A percentile compares a stretch with the other conserved stretches of the same genome.
These are phyloP conservation scores for Hanseniaspora clermontiae DNA, from an alignment of 805 yeast species.

Conservation along the genomic window DNA sequence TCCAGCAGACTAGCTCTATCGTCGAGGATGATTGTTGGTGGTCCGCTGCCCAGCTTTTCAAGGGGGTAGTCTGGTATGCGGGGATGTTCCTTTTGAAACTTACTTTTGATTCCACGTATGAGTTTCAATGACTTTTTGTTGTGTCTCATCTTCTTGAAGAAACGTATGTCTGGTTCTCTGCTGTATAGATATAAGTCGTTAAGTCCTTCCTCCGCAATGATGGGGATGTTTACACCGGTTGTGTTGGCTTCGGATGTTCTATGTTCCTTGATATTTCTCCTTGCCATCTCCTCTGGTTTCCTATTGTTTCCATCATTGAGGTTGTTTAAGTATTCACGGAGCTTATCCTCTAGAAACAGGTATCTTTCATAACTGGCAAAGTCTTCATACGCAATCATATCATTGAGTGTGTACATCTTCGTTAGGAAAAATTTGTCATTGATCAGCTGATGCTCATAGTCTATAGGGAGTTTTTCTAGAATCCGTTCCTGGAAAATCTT, in stretches of 20 bases:
- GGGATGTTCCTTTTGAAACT: not conserved
- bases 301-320: not conserved
- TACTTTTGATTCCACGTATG: not conserved
- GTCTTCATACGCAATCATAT: slow-evolving; percentile 15
- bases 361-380: slow-evolving; percentile 25
- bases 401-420: slow-evolving; percentile 13
- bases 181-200: slow-evolving; percentile 11
- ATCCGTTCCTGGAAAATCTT: slow-evolving; percentile 7
- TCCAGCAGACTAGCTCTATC: not conserved
- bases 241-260: slow-evolving; percentile 8
- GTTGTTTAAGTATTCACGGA: slow-evolving; percentile 1
- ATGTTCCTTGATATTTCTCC: not conserved
- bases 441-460: slow-evolving; percentile 17
- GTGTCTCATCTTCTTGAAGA: not conserved
- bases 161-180: slow-evolving; percentile 9
- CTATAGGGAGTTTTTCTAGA: slow-evolving; percentile 16
- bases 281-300: not conserved
- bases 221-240: slow-evolving; percentile 8
- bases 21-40: slow-evolving; percentile 2
- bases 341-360: slow-evolving; percentile 22
- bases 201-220: slow-evolving; percentile 10
- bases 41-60: not conserved
- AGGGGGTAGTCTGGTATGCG: not conserved
- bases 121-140: not conserved
- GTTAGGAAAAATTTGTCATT: slow-evolving; percentile 26